phyloP scores from a whole-genome alignment of 2,329 filamentous ascomycete genomes.

The Monilinia fructigena region DNA sequence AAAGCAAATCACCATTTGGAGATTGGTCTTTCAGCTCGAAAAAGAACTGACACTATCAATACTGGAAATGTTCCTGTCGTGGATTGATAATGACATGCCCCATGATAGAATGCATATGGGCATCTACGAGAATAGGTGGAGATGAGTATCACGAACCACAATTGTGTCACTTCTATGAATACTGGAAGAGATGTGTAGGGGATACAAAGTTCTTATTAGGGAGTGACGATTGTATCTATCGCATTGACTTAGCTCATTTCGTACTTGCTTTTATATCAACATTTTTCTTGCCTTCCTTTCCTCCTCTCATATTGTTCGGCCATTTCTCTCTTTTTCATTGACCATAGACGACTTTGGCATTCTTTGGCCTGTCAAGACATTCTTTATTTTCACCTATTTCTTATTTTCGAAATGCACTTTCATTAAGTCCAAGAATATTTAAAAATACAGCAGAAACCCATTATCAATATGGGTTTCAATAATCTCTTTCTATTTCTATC shows the following conservation, averaged over 20 bases:
- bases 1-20: not conserved
- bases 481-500: not conserved
- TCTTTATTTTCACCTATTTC: not conserved
- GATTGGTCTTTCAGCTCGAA: not conserved
- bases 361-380: not conserved
- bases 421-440: not conserved
- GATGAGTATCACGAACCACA: conserved; percentile 1
- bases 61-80: not conserved
- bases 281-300: not conserved
- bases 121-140: not conserved
- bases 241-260: not conserved
- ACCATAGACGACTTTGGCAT: not conserved
- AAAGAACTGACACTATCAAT: not conserved
- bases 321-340: not conserved
- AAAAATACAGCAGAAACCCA: not conserved
- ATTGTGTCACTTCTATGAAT: not conserved
- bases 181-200: not conserved
- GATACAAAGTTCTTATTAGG: conserved; percentile 4
- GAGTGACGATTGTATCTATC: conserved; percentile 8
- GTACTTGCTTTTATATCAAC: conserved; percentile 8
- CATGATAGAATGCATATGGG: not conserved
- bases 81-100: not conserved
- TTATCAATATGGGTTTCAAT: not conserved
- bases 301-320: not conserved
- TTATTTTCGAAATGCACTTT: conserved; percentile 4